Percentiles rank a stretch among this genome's conserved stretches.
These are phyloP conservation scores for Aspergillus chevalieri DNA, from an alignment of 2,329 filamentous ascomycete species.

Conservation along the genomic window DNA sequence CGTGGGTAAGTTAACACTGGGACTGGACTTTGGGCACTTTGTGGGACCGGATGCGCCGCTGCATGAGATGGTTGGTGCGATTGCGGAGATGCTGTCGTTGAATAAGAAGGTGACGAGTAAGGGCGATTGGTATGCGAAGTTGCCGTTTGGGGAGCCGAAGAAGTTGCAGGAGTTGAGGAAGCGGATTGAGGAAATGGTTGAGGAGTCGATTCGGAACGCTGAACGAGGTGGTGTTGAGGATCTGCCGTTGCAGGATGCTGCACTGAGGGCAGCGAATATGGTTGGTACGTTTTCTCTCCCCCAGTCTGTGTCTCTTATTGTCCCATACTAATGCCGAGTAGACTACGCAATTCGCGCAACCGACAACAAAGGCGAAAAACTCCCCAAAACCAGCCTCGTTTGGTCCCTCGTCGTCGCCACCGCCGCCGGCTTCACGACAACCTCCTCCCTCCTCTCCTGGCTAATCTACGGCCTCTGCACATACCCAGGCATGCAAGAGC, in stretches of 20 bases:
- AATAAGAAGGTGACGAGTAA: constrained; percentile 55
- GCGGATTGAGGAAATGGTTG: constrained; percentile 16
- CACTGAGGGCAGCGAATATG: constrained; percentile 34
- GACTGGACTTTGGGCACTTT: constrained; percentile 44
- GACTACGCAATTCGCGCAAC: constrained; percentile 52
- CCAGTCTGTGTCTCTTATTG: too few species aligned
- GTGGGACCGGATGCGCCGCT: constrained; percentile 38
- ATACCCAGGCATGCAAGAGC: constrained; percentile 53
- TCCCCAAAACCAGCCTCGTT: constrained; percentile 42
- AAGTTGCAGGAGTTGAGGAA: constrained; percentile 24
- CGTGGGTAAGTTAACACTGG: constrained; percentile 41
- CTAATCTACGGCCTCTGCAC: constrained; percentile 48
- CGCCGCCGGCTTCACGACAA: constrained; percentile 57
- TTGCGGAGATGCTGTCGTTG: constrained; percentile 48
- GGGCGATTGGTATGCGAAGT: constrained; percentile 50
- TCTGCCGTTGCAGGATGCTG: constrained; percentile 39
- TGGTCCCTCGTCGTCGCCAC: constrained; percentile 46
- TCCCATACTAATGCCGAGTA: constrained; percentile 4
- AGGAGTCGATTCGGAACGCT: constrained; percentile 17
- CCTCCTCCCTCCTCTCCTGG: constrained; percentile 54
- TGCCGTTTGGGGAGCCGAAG: constrained; percentile 55
- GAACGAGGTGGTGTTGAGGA: constrained; percentile 19
- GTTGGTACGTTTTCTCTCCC: constrained; percentile 35
- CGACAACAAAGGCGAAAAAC: constrained; percentile 50
- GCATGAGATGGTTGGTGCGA: constrained; percentile 47